Percentiles rank a stretch among this genome's conserved stretches.
phyloP scores from a whole-genome alignment of 2,329 filamentous ascomycete species.

The Fusarium sp. region DNA sequence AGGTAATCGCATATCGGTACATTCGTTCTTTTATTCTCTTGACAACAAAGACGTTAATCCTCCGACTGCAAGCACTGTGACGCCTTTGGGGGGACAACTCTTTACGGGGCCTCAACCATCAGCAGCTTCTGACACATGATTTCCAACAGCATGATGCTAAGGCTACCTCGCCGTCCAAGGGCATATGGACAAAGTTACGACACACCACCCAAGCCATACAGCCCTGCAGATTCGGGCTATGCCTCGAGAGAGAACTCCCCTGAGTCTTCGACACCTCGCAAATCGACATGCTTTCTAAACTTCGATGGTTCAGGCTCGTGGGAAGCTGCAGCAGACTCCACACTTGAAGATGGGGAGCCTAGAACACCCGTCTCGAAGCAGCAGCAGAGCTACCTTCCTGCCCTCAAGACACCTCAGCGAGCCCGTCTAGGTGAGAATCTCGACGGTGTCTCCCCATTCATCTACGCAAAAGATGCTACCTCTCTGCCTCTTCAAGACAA shows the following conservation, averaged over 20 bases:
- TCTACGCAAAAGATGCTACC: slow-evolving; percentile 8
- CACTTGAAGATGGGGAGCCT: slow-evolving; percentile 3
- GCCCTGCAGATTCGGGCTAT: slow-evolving; percentile 46
- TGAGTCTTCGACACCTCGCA: slow-evolving; percentile 1
- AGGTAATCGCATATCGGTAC: slow-evolving; percentile 23
- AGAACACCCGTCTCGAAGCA: not conserved
- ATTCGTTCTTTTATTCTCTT: slow-evolving; percentile 33
- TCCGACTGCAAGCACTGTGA: not conserved
- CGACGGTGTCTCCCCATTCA: slow-evolving; percentile 24
- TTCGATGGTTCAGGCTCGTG: slow-evolving; percentile 35
- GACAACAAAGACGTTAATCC: not conserved
- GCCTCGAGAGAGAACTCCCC: slow-evolving; percentile 38
- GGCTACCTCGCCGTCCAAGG: slow-evolving; percentile 15
- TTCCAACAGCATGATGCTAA: slow-evolving; percentile 20
- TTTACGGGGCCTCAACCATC: not conserved
- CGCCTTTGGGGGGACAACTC: not conserved
- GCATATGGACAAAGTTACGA: slow-evolving; percentile 8
- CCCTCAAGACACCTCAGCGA: slow-evolving; percentile 3
- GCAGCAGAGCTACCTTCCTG: not conserved
- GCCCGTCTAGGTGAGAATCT: not conserved
- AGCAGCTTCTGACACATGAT: not conserved
- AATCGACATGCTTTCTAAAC: not conserved
- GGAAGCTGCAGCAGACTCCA: not conserved
- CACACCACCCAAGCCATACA: slow-evolving; percentile 12
- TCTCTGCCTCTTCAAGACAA: slow-evolving; percentile 5